phyloP scores from a whole-genome alignment of 2,329 filamentous ascomycete species.

The Phoma sp. region DNA sequence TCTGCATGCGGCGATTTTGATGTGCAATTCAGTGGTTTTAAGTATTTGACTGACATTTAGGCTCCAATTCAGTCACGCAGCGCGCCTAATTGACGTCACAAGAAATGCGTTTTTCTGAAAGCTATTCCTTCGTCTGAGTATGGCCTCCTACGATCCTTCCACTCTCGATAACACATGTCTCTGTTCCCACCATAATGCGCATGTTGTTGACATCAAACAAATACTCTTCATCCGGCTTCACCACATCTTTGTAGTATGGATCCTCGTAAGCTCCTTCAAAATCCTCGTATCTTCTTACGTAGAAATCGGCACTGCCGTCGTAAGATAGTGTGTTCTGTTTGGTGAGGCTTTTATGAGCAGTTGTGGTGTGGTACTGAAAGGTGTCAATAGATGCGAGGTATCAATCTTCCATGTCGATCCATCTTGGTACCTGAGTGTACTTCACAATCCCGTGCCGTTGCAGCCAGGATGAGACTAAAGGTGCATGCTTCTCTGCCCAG shows the following conservation, averaged over 20 bases:
- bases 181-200: conserved; percentile 8
- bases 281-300: conserved; percentile 30
- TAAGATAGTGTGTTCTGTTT: conserved; percentile 23
- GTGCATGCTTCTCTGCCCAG: conserved; percentile 33
- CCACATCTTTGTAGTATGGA: conserved; percentile 25
- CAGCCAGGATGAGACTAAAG: conserved; percentile 28
- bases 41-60: neutral
- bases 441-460: conserved; percentile 29
- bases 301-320: conserved; percentile 36
- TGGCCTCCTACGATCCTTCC: conserved; percentile 2
- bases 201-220: conserved; percentile 27
- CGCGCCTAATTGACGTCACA: neutral
- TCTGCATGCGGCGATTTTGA: no score
- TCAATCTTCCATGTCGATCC: no score
- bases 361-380: conserved; percentile 30
- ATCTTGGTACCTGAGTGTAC: conserved; percentile 28
- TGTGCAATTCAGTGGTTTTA: no score
- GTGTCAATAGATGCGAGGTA: neutral
- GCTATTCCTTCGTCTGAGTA: neutral
- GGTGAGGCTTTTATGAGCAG: conserved; percentile 21
- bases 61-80: neutral
- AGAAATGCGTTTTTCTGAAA: neutral
- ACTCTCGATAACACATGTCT: conserved; percentile 8
- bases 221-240: conserved; percentile 31
- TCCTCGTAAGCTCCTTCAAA: conserved; percentile 33